Conservation (phyloP, 1,139 yeast genomes). For the Scheffersomyces parashehatae region DNA sequence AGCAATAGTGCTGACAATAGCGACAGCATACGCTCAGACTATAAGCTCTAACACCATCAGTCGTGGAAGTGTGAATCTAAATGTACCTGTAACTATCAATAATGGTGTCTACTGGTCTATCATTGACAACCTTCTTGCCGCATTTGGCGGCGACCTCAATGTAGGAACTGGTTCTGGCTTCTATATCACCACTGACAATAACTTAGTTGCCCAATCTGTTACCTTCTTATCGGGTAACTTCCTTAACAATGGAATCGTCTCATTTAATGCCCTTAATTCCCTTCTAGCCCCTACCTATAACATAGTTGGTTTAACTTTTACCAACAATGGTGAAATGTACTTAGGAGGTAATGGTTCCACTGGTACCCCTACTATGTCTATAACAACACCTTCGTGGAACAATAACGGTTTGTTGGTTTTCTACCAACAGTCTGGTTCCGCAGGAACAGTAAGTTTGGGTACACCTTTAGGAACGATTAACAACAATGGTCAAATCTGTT, state of each 20-base stretch:
- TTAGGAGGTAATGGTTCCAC: constrained; percentile 13
- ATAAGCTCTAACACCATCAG: not conserved
- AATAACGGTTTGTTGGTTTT: constrained; percentile 12
- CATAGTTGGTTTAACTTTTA: constrained; percentile 11
- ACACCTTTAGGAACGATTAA: constrained; percentile 10
- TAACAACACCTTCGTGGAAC: constrained; percentile 9
- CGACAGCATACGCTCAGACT: not conserved
- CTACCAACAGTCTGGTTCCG: constrained; percentile 5
- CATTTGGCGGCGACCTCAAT: constrained; percentile 9
- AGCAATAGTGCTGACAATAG: not conserved
- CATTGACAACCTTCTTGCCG: constrained; percentile 10
- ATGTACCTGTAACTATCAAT: constrained; percentile 5
- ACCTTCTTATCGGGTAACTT: constrained; percentile 10
- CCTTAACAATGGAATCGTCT: constrained; percentile 13
- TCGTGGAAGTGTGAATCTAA: constrained; percentile 4
- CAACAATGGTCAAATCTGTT: constrained; percentile 18
- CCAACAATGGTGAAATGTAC: constrained; percentile 12
- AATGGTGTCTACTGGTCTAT: constrained; percentile 14
- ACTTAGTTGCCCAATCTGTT: constrained; percentile 15
- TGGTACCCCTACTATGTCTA: constrained; percentile 12
- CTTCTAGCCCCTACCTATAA: constrained; percentile 20
- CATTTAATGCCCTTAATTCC: constrained; percentile 18
- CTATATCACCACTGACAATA: constrained; percentile 14
- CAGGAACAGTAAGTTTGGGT: constrained; percentile 8
- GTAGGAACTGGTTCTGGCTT: constrained; percentile 12